These are phyloP conservation scores for Macrolepiota albuminosa DNA, from an alignment of 768 basidiomycete species.

Conservation along the genomic window DNA sequence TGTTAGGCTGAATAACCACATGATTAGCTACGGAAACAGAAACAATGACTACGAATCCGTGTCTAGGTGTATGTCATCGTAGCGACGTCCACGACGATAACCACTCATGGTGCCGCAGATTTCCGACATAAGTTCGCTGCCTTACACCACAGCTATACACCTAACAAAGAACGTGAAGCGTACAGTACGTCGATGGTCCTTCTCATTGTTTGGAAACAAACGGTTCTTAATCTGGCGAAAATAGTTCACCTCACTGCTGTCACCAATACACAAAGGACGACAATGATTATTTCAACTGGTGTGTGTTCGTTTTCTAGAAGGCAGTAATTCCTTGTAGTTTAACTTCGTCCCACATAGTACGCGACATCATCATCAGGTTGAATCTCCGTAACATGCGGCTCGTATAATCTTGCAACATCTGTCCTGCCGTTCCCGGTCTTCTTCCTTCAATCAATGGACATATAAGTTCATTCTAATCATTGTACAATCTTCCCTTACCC, in stretches of 20 bases:
- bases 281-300: slow-evolving; percentile 73
- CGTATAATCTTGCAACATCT: slow-evolving; percentile 26
- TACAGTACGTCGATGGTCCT: slow-evolving; percentile 46
- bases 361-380: slow-evolving; percentile 64
- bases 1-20: slow-evolving; percentile 63
- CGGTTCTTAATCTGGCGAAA: slow-evolving; percentile 1
- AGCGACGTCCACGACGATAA: background rate
- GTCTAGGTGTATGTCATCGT: slow-evolving; percentile 54
- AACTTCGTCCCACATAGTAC: slow-evolving; percentile 35
- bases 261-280: slow-evolving; percentile 72
- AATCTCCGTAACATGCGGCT: slow-evolving; percentile 60
- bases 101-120: slow-evolving; percentile 36
- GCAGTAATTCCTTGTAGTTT: background rate
- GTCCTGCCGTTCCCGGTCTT: background rate
- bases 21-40: slow-evolving; percentile 67
- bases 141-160: slow-evolving; percentile 61
- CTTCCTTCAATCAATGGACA: background rate
- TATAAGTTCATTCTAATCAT: background rate
- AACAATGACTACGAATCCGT: slow-evolving; percentile 78
- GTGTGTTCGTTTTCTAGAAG: slow-evolving; percentile 27
- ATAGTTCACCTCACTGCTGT: slow-evolving; percentile 78
- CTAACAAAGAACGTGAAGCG: slow-evolving; percentile 68
- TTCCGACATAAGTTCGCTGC: slow-evolving; percentile 70
- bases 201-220: background rate
- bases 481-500: background rate